These are phyloP conservation scores for Trichophyton simii DNA, from an alignment of 2,329 filamentous ascomycete genomes.

Conservation along the genomic window DNA sequence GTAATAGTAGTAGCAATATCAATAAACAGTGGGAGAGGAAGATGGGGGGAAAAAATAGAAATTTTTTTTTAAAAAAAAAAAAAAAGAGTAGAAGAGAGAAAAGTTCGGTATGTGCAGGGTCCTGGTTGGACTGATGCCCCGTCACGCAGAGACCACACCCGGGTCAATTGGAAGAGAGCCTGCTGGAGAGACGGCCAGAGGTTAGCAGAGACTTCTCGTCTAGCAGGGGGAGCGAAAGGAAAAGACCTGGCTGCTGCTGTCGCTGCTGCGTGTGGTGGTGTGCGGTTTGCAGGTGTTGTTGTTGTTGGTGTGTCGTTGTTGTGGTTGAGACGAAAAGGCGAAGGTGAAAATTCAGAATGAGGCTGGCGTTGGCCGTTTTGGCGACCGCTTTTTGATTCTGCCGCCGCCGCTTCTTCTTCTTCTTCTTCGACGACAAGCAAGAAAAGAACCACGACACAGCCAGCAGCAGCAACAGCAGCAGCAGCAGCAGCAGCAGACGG, in stretches of 20 bases:
- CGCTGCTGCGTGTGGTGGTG: neutral
- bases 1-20: neutral
- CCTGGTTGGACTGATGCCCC: neutral
- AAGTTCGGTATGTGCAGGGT: neutral
- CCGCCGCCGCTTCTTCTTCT: neutral
- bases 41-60: neutral
- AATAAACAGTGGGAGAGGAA: neutral
- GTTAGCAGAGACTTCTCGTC: neutral
- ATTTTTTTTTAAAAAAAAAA: neutral
- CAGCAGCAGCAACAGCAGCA: neutral
- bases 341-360: constrained; percentile 5
- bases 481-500: no score
- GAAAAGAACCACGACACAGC: neutral
- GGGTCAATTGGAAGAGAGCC: neutral
- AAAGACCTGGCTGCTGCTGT: neutral
- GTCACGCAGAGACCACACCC: neutral
- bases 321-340: neutral
- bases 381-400: neutral
- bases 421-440: neutral
- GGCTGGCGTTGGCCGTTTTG: neutral
- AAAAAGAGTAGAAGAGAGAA: neutral
- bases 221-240: neutral
- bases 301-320: neutral
- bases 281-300: neutral
- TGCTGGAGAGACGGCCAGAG: neutral